Base-by-base conservation (phyloP, 2,329 filamentous ascomycete genomes). In the Alternaria novae-zelandiae region DNA sequence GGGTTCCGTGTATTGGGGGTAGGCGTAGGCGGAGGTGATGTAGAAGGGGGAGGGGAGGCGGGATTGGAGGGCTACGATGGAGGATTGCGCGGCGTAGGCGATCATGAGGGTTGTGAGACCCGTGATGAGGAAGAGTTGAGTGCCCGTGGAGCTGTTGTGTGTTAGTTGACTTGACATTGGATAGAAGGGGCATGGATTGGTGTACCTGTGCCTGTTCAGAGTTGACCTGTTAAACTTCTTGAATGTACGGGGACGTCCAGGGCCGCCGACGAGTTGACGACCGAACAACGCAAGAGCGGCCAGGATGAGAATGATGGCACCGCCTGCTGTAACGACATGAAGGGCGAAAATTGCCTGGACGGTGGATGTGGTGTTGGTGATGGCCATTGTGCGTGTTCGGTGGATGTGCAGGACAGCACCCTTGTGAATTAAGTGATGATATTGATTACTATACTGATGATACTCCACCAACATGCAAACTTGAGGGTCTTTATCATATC, bases 311-410 rank as follows among this genome's bases (percentile, higher is more conserved):
- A 69, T 46, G 3, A 70, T 61, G 20, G 66, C 50, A 21, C 61
- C 12, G 8, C 66, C 64, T 20, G 66, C 62, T 60, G 68, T 70
- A 45, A 65, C 57, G 47, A 66, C 57, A 53, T 69, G 68, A 0
- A 70, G 63, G 32, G 68, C 60, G 26, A 69, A 70, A 45, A 70
- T 70, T 21, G 57, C 67, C 50, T 70, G 59, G 6, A 69, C 67
- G 17, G 67, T 57, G 59, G 59, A 64, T 15, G 63, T 63, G 8
- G 68, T 58, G 41, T 60, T 64, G 23, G 67, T 65, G 28, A 70
- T 66, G 13, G 63, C 30, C 63, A 65, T 65, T n/a, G 11, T 61
- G 30, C 26, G 13, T 28, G 23, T 21, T 53, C 20, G 49, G 23
- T 41, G 30, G 49, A 4, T 23, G 49, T 21, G 20, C 49, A 53